Percentiles rank a stretch among this genome's conserved stretches.
Evolutionary conservation across 768 basidiomycete genomes (phyloP).

Genomic region (Collybia nuda): DNA sequence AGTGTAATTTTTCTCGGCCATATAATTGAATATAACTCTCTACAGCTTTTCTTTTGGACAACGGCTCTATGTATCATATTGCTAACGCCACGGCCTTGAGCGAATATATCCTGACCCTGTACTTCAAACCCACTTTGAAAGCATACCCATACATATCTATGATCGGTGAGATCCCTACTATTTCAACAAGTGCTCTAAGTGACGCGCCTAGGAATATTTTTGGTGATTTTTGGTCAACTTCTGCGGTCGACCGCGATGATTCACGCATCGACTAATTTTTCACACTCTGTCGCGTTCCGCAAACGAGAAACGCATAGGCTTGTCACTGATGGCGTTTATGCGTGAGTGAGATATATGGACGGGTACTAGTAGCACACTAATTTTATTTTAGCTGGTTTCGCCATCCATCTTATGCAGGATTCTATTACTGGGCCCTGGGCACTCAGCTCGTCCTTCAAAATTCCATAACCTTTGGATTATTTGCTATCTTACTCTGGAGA

Average conservation of each 20-base stretch:
- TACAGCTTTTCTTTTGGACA: conserved; percentile 90
- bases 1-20: conserved; percentile 30
- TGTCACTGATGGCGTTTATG: conserved; percentile 88
- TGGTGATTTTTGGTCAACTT: conserved; percentile 71
- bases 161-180: conserved; percentile 44
- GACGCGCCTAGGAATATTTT: conserved; percentile 49
- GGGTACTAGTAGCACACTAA: conserved; percentile 1
- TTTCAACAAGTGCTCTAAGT: neutral
- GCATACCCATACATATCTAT: conserved; percentile 52
- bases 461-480: conserved; percentile 67
- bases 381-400: conserved; percentile 64
- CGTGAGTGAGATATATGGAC: conserved; percentile 45
- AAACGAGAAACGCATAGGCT: conserved; percentile 76
- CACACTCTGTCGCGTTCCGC: conserved; percentile 77
- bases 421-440: conserved; percentile 97
- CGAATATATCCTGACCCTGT: conserved; percentile 77
- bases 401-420: conserved; percentile 96
- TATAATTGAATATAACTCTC: neutral
- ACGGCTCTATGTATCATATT: conserved; percentile 80
- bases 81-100: conserved; percentile 76
- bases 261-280: conserved; percentile 91
- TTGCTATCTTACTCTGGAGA: conserved; percentile 68
- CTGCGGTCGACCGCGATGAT: conserved; percentile 95
- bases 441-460: conserved; percentile 94
- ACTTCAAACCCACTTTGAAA: conserved; percentile 68